Base-by-base conservation (phyloP, 1,284 basidiomycete species). In the Hemileia vastatrix region DNA sequence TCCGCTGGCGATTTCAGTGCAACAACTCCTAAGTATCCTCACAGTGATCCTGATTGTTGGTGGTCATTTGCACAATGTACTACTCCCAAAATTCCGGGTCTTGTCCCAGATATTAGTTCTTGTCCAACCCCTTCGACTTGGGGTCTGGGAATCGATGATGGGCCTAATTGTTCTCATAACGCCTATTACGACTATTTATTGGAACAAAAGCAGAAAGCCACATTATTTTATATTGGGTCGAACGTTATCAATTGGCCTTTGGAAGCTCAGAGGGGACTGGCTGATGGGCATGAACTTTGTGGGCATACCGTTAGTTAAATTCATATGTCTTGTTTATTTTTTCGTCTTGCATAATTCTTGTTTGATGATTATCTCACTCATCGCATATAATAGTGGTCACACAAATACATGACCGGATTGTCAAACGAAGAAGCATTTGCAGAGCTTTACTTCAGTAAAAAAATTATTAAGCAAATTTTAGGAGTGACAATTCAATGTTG, bases 231-330 rank as follows among this genome's bases (percentile, higher is more conserved):
- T 54, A 69, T 72, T 36, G 79, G 80, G 4, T 78, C 78, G 43
- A 82, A 82, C 70, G 79, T 81, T 24, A 67, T 79, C 54, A 77
- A 81, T 70, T 81, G 80, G 80, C 81, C 81, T 4, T 68, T 79
- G 6, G 78, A 82, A 71, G 80, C 80, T 13, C 76, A 80, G 65
- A 74, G 80, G 40, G 81, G 76, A 54, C 57, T 76, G 13, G 67
- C 69, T 1, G 78, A 79, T 52, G 78, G 77, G 6, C 78, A 79
- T 67, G 69, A 79, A 65, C 64, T 66, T 44, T 63, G 54, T 49
- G 63, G 65, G 2, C 70, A 71, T 54, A 71, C 43, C 50, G 56
- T 58, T 47, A 50, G 56, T 57, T 19, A 21, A 9, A 24, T 50
- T n/a, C 8, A n/a, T n/a, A n/a, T 52, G 27, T 33, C 66, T 64